Conservation (phyloP, 257 asterid genomes). For the Capsicum rhomboideum region DNA sequence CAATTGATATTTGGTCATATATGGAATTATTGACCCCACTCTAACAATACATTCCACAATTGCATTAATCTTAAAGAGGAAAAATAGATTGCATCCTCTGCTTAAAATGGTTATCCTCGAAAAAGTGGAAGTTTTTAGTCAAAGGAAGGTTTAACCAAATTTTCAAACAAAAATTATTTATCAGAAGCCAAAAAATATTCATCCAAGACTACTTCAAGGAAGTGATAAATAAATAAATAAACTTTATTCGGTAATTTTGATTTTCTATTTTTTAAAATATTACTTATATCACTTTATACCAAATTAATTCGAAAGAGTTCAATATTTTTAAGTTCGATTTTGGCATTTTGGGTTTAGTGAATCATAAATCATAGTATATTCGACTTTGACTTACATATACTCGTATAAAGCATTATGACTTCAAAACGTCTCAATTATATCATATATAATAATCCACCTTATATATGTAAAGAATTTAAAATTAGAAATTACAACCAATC, state of each 20-base stretch:
- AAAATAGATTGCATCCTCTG: neutral
- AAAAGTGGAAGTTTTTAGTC: no score
- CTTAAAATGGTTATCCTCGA: neutral
- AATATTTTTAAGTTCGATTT: neutral
- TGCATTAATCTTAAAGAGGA: neutral
- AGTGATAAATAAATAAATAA: no score
- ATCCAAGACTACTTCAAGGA: no score
- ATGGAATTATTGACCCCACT: neutral
- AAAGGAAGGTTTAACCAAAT: neutral
- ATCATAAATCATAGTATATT: no score
- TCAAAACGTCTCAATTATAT: neutral
- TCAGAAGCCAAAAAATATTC: no score
- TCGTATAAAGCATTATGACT: neutral
- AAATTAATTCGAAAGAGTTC: neutral
- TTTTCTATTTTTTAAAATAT: no score
- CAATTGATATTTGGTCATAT: neutral
- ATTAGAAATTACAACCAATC: neutral
- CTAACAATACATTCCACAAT: neutral
- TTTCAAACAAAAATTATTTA: no score
- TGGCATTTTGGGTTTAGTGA: neutral
- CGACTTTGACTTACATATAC: neutral
- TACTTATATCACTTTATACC: no score
- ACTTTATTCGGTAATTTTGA: no score
- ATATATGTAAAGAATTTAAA: no score
- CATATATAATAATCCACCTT: neutral